Base-by-base conservation (phyloP, 1,139 yeast species). In the Lodderomyces orthopsilosis region DNA sequence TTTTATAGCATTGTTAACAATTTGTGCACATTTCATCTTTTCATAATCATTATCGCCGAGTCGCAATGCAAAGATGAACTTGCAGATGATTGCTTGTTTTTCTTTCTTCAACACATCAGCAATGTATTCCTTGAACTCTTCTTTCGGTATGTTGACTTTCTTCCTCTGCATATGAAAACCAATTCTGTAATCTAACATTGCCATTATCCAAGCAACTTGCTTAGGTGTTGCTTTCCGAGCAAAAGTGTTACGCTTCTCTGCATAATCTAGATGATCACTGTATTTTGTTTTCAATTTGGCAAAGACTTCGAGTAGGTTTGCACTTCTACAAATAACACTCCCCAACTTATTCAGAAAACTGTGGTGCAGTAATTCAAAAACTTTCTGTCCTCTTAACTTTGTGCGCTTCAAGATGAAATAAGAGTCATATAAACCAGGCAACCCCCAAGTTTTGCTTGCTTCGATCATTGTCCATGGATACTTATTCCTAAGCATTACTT, bases 391-490 rank as follows among this genome's bases (percentile, higher is more conserved):
- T 0, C 46, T 44, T 1, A 36, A 42, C 1, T 27, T 38, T 2
- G 38, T 38, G 37, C 55, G 41, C 21, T 51, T 50, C 4, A 66
- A 40, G 13, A 60, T 46, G 30, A 54, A 54, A 38, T 60, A 58
- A 6, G 48, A 41, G 3, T 49, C 46, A 4, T 46, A 19, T 6
- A 38, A 48, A 1, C 54, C 41, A 13, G 46, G 62, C 26, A 46
- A 35, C 0, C 71, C 75, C 77, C 77, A 71, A 1, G 54, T 37
- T 13, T 17, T 5, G 43, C 61, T 56, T 39, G 55, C 26, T 30
- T 24, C 38, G 2, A 45, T 32, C 27, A 28, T 17, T 5, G 40
- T 28, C 47, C 47, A 45, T 7, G 45, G 43, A 35, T 37, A 33
- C 17, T 26, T 32, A 27, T 40, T 42, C 21, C 51, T 48, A 30